phyloP scores from a whole-genome alignment of 306 rosid genomes.

The Spatholobus suberectus region DNA sequence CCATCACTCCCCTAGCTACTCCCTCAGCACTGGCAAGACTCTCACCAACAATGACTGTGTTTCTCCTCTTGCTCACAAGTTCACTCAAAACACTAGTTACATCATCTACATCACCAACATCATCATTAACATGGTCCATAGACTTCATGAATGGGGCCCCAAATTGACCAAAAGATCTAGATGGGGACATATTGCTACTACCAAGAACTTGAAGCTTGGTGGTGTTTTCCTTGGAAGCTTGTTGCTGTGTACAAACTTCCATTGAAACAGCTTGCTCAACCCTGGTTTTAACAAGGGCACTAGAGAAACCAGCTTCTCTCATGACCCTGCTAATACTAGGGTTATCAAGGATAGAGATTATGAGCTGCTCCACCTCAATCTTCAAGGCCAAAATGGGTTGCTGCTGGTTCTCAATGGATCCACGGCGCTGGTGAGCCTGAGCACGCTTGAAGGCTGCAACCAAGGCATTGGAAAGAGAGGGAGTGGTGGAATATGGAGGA shows the following conservation, averaged over 20 bases:
- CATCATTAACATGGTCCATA: constrained; percentile 31
- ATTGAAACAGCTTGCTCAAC: constrained; percentile 65
- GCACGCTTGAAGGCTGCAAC: constrained; percentile 72
- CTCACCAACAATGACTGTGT: constrained; percentile 64
- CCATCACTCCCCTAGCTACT: constrained; percentile 57
- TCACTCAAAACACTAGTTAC: constrained; percentile 52
- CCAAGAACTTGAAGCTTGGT: constrained; percentile 3
- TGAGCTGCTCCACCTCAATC: constrained; percentile 78
- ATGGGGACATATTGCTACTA: not conserved
- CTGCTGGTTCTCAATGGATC: constrained; percentile 80
- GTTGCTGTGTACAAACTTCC: constrained; percentile 53
- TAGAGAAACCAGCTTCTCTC: constrained; percentile 31
- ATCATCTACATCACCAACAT: constrained; percentile 37
- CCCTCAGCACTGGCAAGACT: constrained; percentile 44
- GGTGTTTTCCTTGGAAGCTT: not conserved
- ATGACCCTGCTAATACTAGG: constrained; percentile 24
- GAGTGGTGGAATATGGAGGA: constrained; percentile 52
- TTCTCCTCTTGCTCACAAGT: constrained; percentile 56
- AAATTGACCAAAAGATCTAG: constrained; percentile 33
- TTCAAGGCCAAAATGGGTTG: constrained; percentile 74
- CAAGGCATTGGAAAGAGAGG: constrained; percentile 73
- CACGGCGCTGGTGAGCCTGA: constrained; percentile 55
- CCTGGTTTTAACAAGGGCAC: constrained; percentile 55
- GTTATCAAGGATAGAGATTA: constrained; percentile 77
- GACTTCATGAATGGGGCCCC: constrained; percentile 30